phyloP scores from a whole-genome alignment of 176 grass and related monocot species.

The Aegilops tauschii region DNA sequence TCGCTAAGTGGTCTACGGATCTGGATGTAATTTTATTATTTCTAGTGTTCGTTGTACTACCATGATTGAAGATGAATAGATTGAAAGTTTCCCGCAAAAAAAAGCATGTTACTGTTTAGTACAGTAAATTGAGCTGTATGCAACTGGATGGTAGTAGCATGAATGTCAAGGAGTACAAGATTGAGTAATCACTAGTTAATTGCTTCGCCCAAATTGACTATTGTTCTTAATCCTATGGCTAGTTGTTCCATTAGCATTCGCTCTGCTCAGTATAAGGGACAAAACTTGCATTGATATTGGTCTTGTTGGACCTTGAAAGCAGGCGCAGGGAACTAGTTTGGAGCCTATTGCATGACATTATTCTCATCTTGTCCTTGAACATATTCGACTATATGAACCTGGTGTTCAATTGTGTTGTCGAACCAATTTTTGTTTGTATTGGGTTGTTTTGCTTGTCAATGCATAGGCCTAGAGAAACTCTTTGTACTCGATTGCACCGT shows the following conservation, averaged over 20 bases:
- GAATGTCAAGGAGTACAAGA: not conserved
- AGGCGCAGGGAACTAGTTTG: conserved; percentile 2
- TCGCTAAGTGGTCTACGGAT: too few species aligned
- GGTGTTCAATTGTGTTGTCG: not conserved
- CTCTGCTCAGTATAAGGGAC: conserved; percentile 16
- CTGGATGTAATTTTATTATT: too few species aligned
- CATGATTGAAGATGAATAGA: too few species aligned
- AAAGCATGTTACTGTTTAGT: not conserved
- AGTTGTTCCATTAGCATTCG: conserved; percentile 9
- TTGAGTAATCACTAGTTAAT: not conserved
- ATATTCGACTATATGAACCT: not conserved
- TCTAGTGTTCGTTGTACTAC: too few species aligned
- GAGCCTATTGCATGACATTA: not conserved
- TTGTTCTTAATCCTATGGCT: conserved; percentile 40
- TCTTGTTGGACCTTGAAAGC: conserved; percentile 14
- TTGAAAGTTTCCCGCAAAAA: too few species aligned
- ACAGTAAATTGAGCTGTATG: conserved; percentile 8
- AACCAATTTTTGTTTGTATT: not conserved
- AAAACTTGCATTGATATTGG: conserved; percentile 10
- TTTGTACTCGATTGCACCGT: not conserved
- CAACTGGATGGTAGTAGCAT: not conserved
- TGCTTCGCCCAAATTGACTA: conserved; percentile 18
- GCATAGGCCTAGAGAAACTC: not conserved
- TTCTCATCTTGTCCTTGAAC: not conserved
- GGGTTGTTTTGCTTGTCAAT: not conserved